Conservation (phyloP, 1,139 yeast species). For the Hansenula lynferdii region DNA sequence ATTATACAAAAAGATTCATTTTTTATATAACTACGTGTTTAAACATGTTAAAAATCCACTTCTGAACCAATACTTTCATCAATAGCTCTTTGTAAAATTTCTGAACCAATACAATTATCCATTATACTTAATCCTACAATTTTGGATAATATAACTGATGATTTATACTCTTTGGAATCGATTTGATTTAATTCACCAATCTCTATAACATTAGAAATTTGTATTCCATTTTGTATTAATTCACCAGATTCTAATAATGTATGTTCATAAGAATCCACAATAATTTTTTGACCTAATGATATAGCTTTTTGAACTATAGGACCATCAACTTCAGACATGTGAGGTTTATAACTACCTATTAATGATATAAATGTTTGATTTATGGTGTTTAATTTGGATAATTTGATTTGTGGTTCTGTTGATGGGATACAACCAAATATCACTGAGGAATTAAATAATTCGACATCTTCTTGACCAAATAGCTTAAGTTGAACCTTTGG, state of each 20-base stretch:
- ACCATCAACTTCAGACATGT: conserved; percentile 60
- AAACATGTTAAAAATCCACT: conserved; percentile 16
- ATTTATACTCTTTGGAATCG: too few relatives aligned
- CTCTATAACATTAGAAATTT: conserved; percentile 36
- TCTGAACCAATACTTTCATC: conserved; percentile 23
- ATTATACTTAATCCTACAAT: conserved; percentile 58
- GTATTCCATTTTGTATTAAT: conserved; percentile 40
- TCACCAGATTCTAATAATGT: conserved; percentile 64
- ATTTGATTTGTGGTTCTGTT: conserved; percentile 40
- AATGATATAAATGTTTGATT: conserved; percentile 46
- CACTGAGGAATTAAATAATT: conserved; percentile 32
- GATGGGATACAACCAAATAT: conserved; percentile 61
- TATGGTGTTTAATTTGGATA: conserved; percentile 29
- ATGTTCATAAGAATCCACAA: conserved; percentile 59
- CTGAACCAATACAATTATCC: conserved; percentile 47
- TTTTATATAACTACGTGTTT: too few relatives aligned
- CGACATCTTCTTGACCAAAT: conserved; percentile 17
- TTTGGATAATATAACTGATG: conserved; percentile 45
- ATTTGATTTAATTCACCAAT: conserved; percentile 32
- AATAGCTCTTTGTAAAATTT: conserved; percentile 24
- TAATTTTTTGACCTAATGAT: conserved; percentile 32
- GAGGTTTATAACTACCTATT: conserved; percentile 67
- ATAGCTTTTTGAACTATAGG: conserved; percentile 30
- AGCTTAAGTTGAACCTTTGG: conserved; percentile 21
- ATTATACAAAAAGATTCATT: too few relatives aligned